A percentile compares a stretch with the other conserved stretches of the same genome.
phyloP scores from a whole-genome alignment of 2,329 filamentous ascomycete species.

The Aspergillus piperis region DNA sequence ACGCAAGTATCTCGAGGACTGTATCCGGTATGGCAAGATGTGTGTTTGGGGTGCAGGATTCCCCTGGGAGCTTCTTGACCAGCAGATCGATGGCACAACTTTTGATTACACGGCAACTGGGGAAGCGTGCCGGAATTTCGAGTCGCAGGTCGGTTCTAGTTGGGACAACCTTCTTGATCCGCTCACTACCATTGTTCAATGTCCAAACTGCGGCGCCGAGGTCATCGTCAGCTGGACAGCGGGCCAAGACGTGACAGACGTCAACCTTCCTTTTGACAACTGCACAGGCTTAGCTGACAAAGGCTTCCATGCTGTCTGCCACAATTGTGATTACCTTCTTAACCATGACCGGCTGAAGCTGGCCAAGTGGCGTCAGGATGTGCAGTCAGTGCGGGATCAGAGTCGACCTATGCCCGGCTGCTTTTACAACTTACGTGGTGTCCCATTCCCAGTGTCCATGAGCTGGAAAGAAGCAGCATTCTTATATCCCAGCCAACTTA shows the following conservation, averaged over 20 bases:
- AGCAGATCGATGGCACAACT: constrained; percentile 56
- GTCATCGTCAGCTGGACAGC: constrained; percentile 21
- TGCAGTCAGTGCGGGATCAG: constrained; percentile 49
- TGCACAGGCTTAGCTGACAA: constrained; percentile 38
- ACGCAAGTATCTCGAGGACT: constrained; percentile 70
- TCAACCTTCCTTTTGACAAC: constrained; percentile 20
- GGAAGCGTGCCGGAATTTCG: not conserved
- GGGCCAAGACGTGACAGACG: not conserved
- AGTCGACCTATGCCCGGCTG: constrained; percentile 67
- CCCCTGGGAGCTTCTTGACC: constrained; percentile 63
- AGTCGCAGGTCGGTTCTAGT: constrained; percentile 45
- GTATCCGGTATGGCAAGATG: constrained; percentile 58
- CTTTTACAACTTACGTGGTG: constrained; percentile 58
- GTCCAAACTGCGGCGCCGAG: constrained; percentile 54
- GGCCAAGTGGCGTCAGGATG: constrained; percentile 62
- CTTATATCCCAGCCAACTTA: not conserved
- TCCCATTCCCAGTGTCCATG: constrained; percentile 35
- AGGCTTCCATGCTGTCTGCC: constrained; percentile 55
- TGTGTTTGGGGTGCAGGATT: constrained; percentile 63
- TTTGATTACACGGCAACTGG: constrained; percentile 44
- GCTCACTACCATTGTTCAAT: constrained; percentile 52
- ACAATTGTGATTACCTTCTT: constrained; percentile 52
- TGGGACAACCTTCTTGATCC: constrained; percentile 64
- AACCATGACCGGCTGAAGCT: constrained; percentile 61
- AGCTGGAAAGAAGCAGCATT: constrained; percentile 18